Conservation (phyloP, 2,329 filamentous ascomycete genomes). For the Aspergillus fischeri region DNA sequence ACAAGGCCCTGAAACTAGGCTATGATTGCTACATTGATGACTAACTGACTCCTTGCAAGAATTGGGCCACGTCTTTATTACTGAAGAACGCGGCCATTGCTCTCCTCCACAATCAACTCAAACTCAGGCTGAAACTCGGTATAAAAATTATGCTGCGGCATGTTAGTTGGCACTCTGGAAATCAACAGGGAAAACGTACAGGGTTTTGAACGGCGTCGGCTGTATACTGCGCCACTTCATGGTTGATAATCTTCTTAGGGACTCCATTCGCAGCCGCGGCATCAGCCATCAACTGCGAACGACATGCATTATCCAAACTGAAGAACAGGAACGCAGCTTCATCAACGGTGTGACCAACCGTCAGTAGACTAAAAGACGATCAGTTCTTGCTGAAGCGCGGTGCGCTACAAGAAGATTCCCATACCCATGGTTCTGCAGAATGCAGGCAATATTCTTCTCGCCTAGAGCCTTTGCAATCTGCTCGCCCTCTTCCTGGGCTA, state of each 20-base stretch:
- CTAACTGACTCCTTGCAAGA: background rate
- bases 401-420: background rate
- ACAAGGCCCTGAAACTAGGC: background rate
- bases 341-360: slow-evolving; percentile 40
- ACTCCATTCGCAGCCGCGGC: slow-evolving; percentile 38
- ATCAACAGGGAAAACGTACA: slow-evolving; percentile 17
- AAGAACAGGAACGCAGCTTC: slow-evolving; percentile 37
- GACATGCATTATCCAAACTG: slow-evolving; percentile 40
- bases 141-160: slow-evolving; percentile 35
- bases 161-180: slow-evolving; percentile 6
- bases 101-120: slow-evolving; percentile 37
- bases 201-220: slow-evolving; percentile 34
- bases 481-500: slow-evolving; percentile 38
- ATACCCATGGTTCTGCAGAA: slow-evolving; percentile 41
- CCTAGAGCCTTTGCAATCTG: slow-evolving; percentile 37
- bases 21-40: background rate
- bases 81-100: slow-evolving; percentile 30
- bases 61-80: background rate
- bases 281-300: slow-evolving; percentile 40
- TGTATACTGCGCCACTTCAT: slow-evolving; percentile 33
- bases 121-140: slow-evolving; percentile 39
- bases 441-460: slow-evolving; percentile 38
- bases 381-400: background rate
- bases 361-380: slow-evolving; percentile 28
- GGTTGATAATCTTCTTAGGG: slow-evolving; percentile 30